Percentiles rank a stretch among this genome's conserved stretches.
Conservation (phyloP, 441 rosid genomes). For the Erysimum pusillum region DNA sequence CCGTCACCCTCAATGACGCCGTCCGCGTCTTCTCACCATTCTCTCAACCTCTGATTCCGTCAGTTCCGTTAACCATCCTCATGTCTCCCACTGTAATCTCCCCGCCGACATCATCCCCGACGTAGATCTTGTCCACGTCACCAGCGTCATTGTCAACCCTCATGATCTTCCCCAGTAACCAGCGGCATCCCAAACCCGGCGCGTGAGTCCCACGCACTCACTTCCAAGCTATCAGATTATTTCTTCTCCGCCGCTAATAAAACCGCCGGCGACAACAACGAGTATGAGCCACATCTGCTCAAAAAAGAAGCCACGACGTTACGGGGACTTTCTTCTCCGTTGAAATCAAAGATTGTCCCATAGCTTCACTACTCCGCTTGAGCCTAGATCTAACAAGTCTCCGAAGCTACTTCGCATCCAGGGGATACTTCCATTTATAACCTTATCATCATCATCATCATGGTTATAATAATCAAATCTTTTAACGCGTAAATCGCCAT, state of each 20-base stretch:
- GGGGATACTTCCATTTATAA: constrained; percentile 42
- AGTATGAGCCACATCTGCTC: constrained; percentile 34
- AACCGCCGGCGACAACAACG: constrained; percentile 54
- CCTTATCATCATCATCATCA: constrained; percentile 40
- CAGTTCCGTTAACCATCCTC: constrained; percentile 54
- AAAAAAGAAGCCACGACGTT: constrained; percentile 39
- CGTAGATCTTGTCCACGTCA: constrained; percentile 54
- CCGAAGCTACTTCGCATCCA: constrained; percentile 58
- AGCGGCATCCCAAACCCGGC: constrained; percentile 51
- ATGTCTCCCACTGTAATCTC: constrained; percentile 64
- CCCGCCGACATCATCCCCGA: constrained; percentile 53
- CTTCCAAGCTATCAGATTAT: constrained; percentile 35
- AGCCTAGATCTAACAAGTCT: constrained; percentile 59
- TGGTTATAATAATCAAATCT: constrained; percentile 38
- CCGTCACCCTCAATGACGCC: constrained; percentile 48
- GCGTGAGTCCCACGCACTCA: constrained; percentile 78
- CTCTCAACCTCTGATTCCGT: constrained; percentile 56
- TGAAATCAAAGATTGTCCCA: constrained; percentile 73
- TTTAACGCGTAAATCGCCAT: constrained; percentile 50
- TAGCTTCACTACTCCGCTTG: constrained; percentile 72
- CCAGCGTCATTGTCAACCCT: constrained; percentile 49
- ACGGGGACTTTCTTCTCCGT: background rate
- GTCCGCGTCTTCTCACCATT: constrained; percentile 63
- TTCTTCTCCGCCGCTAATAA: constrained; percentile 52
- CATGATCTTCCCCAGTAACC: constrained; percentile 45